Base-by-base conservation (phyloP, 192 early-diverging fungal genomes). In the Coemansia pectinata region DNA sequence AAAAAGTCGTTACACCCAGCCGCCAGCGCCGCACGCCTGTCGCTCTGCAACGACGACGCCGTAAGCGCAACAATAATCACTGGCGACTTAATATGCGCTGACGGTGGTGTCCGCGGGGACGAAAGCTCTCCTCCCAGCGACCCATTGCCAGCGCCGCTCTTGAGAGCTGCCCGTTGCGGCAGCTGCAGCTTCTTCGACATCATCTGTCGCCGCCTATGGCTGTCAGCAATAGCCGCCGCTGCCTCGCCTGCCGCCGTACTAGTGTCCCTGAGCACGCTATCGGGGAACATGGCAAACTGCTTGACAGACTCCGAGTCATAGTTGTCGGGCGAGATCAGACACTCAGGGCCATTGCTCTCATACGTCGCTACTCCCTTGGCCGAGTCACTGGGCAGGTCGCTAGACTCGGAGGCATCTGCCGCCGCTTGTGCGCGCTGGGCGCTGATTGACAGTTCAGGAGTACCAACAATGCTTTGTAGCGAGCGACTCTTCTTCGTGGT, bases 1-100 rank as follows among this genome's bases (percentile, higher is more conserved):
- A 96, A 71, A 76, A 92, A 96, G 77, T 96, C 94, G 67, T 96
- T 94, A 69, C 94, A 96, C 0, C 94, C 94, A 5, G 93, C 94
- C 31, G 88, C 81, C 31, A 95, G 73, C 4, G 94, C 94, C 15
- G 88, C 90, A 23, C 89, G 78, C 14, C 91, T 72, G 67, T 93
- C 91, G 42, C 85, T 86, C 39, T 90, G 84, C 23, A 89, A 59
- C 4, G 89, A 89, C 1, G 90, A 91, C 23, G 94, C 94, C 2
- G 94, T 96, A 48, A 96, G 79, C 0, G 94, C 94, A 12, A 96
- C 90, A 66, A 96, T 96, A 38, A 96, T 93, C 7, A 94, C 94
- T 4, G 89, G 92, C 6, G 88, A 88, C 34, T 65, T 79, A n/a
- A 76, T 68, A 0, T 70, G 55, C 6, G 70, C 41, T 25, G 76